Evolutionary conservation across 2,329 filamentous ascomycete genomes (phyloP).

Genomic region (Exophiala xenobiotica): DNA sequence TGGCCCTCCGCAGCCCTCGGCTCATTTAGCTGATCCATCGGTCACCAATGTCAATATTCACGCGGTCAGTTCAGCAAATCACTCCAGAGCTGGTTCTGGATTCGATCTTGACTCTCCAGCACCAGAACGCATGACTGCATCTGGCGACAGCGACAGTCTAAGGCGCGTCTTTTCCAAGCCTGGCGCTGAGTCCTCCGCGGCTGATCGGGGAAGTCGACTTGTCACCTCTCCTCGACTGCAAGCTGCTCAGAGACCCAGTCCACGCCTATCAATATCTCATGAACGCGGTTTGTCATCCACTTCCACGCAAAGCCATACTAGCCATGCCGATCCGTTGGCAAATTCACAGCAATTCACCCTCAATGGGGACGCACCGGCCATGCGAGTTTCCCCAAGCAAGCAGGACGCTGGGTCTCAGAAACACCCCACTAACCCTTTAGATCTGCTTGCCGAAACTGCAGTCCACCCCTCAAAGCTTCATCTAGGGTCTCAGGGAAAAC

Average conservation of each 20-base stretch:
- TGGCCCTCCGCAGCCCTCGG: slow-evolving; percentile 38
- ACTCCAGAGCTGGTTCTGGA: slow-evolving; percentile 28
- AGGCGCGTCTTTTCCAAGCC: slow-evolving; percentile 31
- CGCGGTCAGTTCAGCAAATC: slow-evolving; percentile 27
- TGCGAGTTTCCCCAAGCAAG: slow-evolving; percentile 15
- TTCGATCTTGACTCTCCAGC: slow-evolving; percentile 20
- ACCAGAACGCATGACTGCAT: slow-evolving; percentile 18
- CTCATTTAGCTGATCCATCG: slow-evolving; percentile 43
- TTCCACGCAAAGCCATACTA: slow-evolving; percentile 20
- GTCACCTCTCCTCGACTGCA: slow-evolving; percentile 20
- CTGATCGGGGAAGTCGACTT: slow-evolving; percentile 15
- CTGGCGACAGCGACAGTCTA: slow-evolving; percentile 25
- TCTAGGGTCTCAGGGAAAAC: slow-evolving; percentile 1
- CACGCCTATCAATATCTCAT: slow-evolving; percentile 14
- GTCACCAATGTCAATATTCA: slow-evolving; percentile 48
- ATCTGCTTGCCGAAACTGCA: slow-evolving; percentile 28
- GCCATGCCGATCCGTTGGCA: slow-evolving; percentile 6
- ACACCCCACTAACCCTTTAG: slow-evolving; percentile 33
- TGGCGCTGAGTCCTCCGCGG: slow-evolving; percentile 31
- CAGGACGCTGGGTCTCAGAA: slow-evolving; percentile 10
- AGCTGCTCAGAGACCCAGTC: slow-evolving; percentile 10
- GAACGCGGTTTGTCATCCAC: slow-evolving; percentile 20
- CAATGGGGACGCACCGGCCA: slow-evolving; percentile 14
- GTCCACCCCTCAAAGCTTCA: slow-evolving; percentile 4
- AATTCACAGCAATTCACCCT: slow-evolving; percentile 9